These are phyloP conservation scores for Nemania abortiva DNA, from an alignment of 2,329 filamentous ascomycete genomes.

Conservation along the genomic window DNA sequence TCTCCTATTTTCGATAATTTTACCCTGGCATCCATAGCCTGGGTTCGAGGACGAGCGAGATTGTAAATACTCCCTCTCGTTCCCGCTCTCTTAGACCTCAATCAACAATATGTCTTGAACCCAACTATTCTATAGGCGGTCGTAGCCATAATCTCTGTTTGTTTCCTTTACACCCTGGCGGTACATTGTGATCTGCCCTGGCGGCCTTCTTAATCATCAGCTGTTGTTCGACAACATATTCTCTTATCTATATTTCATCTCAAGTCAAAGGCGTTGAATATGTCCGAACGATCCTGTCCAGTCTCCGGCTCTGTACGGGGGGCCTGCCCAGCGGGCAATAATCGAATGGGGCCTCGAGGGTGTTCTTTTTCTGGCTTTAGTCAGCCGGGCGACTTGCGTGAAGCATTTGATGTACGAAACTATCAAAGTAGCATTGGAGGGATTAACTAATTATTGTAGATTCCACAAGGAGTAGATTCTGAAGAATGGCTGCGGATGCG, in stretches of 20 bases:
- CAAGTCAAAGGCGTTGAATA: not conserved
- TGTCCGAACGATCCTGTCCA: slow-evolving; percentile 29
- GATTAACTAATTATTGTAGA: slow-evolving; percentile 50
- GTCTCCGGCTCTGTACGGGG: slow-evolving; percentile 20
- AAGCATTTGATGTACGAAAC: slow-evolving; percentile 49
- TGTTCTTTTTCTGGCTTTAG: slow-evolving; percentile 54
- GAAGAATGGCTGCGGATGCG: slow-evolving; percentile 61
- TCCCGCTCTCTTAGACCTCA: not conserved
- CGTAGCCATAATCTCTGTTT: slow-evolving; percentile 1
- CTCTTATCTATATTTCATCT: not conserved
- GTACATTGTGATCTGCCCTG: slow-evolving; percentile 25
- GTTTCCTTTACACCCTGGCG: slow-evolving; percentile 14
- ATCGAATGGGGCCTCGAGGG: slow-evolving; percentile 51
- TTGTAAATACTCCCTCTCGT: slow-evolving; percentile 10
- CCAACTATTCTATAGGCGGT: not conserved
- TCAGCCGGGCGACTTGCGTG: slow-evolving; percentile 53
- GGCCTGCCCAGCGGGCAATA: slow-evolving; percentile 41
- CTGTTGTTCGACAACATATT: not conserved
- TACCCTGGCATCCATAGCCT: not conserved
- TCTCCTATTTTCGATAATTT: slow-evolving; percentile 1
- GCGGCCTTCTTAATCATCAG: slow-evolving; percentile 12
- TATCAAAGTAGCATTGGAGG: not conserved
- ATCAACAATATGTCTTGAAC: not conserved
- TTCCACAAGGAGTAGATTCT: slow-evolving; percentile 59
- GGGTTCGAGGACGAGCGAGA: not conserved